A percentile compares a stretch with the other conserved stretches of the same genome.
Conservation (phyloP, 768 basidiomycete species). For the Kwoniella sp. region DNA sequence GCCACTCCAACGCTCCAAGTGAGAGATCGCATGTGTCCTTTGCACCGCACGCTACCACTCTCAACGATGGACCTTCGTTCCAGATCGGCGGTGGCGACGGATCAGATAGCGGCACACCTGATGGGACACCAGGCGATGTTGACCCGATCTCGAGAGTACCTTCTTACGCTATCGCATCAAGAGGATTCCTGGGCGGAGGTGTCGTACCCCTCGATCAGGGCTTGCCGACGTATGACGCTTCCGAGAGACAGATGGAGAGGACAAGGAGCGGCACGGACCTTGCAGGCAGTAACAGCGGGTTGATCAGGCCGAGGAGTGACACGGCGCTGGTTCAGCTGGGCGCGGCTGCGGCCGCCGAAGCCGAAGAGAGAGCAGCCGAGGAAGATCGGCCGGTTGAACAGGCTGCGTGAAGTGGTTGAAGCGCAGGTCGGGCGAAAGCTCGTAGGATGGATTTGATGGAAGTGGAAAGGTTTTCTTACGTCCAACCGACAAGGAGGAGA, state of each 20-base stretch:
- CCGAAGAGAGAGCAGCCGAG: conserved; percentile 33
- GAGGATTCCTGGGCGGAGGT: conserved; percentile 84
- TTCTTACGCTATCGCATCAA: conserved; percentile 77
- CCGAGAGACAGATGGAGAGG: conserved; percentile 50
- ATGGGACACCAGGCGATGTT: conserved; percentile 29
- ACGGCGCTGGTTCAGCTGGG: conserved; percentile 45
- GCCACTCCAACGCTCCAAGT: conserved; percentile 1
- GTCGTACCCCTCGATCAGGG: conserved; percentile 81
- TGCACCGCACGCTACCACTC: conserved; percentile 18
- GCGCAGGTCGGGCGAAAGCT: no score
- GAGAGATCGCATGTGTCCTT: conserved; percentile 25
- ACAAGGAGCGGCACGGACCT: conserved; percentile 23
- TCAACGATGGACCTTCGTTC: conserved; percentile 8
- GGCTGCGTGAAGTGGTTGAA: not conserved
- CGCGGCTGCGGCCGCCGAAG: conserved; percentile 30
- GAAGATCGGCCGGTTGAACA: conserved; percentile 1
- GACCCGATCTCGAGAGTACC: conserved; percentile 73
- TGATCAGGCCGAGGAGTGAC: conserved; percentile 40
- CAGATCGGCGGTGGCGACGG: conserved; percentile 15
- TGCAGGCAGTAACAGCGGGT: conserved; percentile 7
- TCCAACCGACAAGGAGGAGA: no score
- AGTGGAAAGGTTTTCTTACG: no score
- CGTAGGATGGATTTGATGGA: no score
- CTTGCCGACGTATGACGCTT: conserved; percentile 85
- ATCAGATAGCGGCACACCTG: not conserved